Evolutionary conservation across 1,139 yeast genomes (phyloP), one percentile per base, ranked within the genome.

Genomic region (Yamadazyma songkhlaensis): DNA sequence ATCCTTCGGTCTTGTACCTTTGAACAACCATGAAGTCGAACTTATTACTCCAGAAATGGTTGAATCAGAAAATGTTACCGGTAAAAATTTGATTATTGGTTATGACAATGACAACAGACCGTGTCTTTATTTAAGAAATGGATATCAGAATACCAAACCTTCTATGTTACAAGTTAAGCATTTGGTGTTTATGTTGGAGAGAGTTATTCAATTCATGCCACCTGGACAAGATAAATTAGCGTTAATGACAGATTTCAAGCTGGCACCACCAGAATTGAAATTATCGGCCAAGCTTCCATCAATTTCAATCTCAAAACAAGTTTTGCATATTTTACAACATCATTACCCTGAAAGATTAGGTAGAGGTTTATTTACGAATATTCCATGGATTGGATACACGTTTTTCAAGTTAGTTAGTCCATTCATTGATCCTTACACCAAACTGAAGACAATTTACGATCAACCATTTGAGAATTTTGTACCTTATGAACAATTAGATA

Each of bases 301-400:
- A 9, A 56, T 67, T 34, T 62, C 70, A 25, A 67, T 66, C 14
- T 63, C 94, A 21, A 79, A 87, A 46, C 94, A 87, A 57, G 95
- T 89, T 29, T 67, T 90, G 44, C 85, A 82, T 57, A 87, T 89
- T 50, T 69, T 90, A 50, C 97, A 92, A 64, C 89, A 95, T 13
- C 97, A 92, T 59, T 92, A 92, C 57, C 97, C 97, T 2, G 98
- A 92, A 60, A 75, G 97, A 52, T 72, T 92, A 47, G 98, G 98
- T 20, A 81, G 81, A 54, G 97, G 97, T 0, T 68, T 90, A 36
- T 73, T 92, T 46, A 87, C 95, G 31, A 90, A 92, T 57, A 87
- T 92, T 46, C 97, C 97, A 9, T 85, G 95, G 82, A 64, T 89
- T 36, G 97, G 90, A 2, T 83, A 94, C 77, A 81, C 95, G 3